Percentiles rank a stretch among this genome's conserved stretches.
These are phyloP conservation scores for Strigomonas culicis DNA, from an alignment of 208 protist species.

Conservation along the genomic window DNA sequence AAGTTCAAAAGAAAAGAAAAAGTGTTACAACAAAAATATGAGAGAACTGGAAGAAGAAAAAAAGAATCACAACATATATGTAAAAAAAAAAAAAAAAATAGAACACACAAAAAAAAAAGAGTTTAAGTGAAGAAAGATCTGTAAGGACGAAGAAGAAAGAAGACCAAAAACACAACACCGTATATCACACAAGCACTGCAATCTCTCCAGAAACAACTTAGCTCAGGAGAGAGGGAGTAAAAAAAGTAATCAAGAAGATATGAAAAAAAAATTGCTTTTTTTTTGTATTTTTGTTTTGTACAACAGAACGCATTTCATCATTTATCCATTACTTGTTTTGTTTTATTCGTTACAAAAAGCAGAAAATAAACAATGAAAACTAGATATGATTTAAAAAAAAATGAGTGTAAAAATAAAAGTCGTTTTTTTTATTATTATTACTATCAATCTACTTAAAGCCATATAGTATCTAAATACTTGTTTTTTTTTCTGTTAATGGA, in stretches of 20 bases:
- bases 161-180: not conserved
- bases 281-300: not conserved
- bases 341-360: too few relatives aligned
- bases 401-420: constrained; percentile 1
- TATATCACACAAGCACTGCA: not conserved
- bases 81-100: constrained; percentile 4
- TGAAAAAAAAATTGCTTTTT: constrained; percentile 16
- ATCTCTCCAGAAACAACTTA: not conserved
- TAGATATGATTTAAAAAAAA: not conserved
- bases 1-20: not conserved
- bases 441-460: too few relatives aligned
- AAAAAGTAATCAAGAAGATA: not conserved
- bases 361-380: constrained; percentile 9
- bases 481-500: not conserved
- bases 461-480: not conserved
- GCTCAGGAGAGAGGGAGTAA: constrained; percentile 12
- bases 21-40: not conserved
- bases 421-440: not conserved
- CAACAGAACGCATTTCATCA: too few relatives aligned
- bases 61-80: not conserved
- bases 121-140: not conserved
- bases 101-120: not conserved
- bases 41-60: not conserved
- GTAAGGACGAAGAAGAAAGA: constrained; percentile 2
- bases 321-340: not conserved